Evolutionary conservation across 1,284 basidiomycete species (phyloP), one percentile per base, ranked within the genome.

Genomic region (Trichosporon inkin): DNA sequence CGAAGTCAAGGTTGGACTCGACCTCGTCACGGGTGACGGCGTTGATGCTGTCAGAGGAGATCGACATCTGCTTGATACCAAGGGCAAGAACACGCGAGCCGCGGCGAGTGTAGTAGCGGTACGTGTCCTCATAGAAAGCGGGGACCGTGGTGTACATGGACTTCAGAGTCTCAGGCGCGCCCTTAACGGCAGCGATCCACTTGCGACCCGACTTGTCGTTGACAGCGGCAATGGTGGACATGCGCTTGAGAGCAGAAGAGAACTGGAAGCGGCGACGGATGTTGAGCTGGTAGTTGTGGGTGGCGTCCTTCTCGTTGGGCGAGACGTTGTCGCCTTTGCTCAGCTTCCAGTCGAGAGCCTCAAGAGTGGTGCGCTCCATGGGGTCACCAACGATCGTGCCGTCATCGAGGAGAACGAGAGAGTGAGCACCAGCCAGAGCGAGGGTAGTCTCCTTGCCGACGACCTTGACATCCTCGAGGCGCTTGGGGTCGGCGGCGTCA

Each of bases 321-420:
- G 84, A 77, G 62, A 95, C 82, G 14, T 82, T 77, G 71, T 94
- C 90, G 49, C 84, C 90, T 78, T 88, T 89, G 38, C 81, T 82
- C 19, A 99, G 77, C 65, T 87, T 85, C 95, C 95, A 99, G 61
- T 90, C 87, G 51, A 99, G 83, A 1, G 92, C 89, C 66, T 93
- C 90, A 16, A 99, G 81, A 0, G 95, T 95, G 0, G 91, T 95
- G 80, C 95, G 95, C 78, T 99, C 95, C 95, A 99, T 99, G 0
- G 96, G 95, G 75, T 99, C 96, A 14, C 95, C 96, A 36, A 99
- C 94, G 37, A 96, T 82, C 1, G 87, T 88, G 4, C 92, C 95
- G 71, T 84, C 83, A 53, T 97, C 93, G 38, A 99, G 83, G 55
- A 91, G 83, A 19, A 99, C 95, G 3, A 99, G 82, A 0, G 96